Conservation (phyloP, 2,329 filamentous ascomycete species). For the Periconia sp. region DNA sequence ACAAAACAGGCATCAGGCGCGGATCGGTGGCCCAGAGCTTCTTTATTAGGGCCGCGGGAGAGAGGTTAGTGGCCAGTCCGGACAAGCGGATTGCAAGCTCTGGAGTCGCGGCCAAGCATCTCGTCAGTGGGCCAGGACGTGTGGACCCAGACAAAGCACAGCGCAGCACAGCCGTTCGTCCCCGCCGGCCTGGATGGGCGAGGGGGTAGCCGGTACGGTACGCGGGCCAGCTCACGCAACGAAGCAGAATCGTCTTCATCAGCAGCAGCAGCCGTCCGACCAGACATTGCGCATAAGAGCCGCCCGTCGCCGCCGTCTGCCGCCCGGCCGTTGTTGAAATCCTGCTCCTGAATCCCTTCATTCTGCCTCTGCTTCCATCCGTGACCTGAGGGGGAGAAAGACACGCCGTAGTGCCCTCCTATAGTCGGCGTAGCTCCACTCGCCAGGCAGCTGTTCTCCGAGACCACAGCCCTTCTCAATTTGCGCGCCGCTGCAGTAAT, state of each 20-base stretch:
- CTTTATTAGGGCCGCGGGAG: constrained; percentile 8
- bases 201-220: too few relatives aligned
- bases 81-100: constrained; percentile 18
- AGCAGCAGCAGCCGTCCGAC: constrained; percentile 1
- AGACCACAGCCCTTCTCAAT: constrained; percentile 27
- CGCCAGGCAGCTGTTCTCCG: constrained; percentile 30
- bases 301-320: background rate
- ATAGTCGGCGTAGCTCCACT: too few relatives aligned
- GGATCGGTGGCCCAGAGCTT: background rate
- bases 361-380: too few relatives aligned
- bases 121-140: constrained; percentile 14
- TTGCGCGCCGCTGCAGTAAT: constrained; percentile 34
- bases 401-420: too few relatives aligned
- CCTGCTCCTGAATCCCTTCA: too few relatives aligned
- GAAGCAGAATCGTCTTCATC: too few relatives aligned
- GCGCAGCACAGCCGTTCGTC: constrained; percentile 27
- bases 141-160: constrained; percentile 39
- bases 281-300: background rate
- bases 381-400: too few relatives aligned
- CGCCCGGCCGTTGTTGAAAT: too few relatives aligned
- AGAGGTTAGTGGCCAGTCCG: constrained; percentile 9
- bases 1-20: too few relatives aligned
- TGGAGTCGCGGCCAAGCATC: constrained; percentile 11
- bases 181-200: too few relatives aligned
- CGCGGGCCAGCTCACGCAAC: too few relatives aligned